phyloP scores from a whole-genome alignment of 192 early-diverging fungal species.

The Entomortierella lignicola region DNA sequence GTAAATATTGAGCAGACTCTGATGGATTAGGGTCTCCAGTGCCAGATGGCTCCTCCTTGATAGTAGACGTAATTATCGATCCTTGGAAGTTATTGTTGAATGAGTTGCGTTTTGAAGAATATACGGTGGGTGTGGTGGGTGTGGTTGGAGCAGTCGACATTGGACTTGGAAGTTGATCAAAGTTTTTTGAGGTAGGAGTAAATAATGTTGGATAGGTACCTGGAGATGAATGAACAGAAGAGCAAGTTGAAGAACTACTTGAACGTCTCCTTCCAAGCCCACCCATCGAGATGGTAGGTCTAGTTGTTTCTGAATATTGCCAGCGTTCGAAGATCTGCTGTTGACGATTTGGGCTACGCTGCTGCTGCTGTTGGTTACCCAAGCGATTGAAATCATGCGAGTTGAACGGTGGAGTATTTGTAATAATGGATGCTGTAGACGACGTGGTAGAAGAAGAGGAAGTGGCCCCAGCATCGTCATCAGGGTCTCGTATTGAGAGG shows the following conservation, averaged over 20 bases:
- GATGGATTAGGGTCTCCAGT: neutral
- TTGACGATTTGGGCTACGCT: neutral
- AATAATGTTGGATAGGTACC: slow-evolving; percentile 32
- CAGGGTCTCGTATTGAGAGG: slow-evolving; percentile 19
- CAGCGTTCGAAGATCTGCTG: slow-evolving; percentile 29
- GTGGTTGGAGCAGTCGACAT: neutral
- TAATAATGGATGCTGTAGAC: no score
- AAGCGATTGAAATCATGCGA: neutral
- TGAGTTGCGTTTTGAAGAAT: slow-evolving; percentile 23
- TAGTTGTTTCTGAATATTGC: slow-evolving; percentile 15
- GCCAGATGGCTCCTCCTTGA: slow-evolving; percentile 14
- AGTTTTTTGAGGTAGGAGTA: neutral
- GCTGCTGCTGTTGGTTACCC: neutral
- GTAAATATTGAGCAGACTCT: neutral
- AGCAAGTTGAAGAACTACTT: slow-evolving; percentile 20
- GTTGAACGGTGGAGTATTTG: neutral
- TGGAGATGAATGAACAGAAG: slow-evolving; percentile 16
- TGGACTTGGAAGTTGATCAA: slow-evolving; percentile 14
- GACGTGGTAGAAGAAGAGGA: slow-evolving; percentile 36
- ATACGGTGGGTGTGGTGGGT: neutral
- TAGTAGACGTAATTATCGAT: slow-evolving; percentile 18
- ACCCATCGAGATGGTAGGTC: slow-evolving; percentile 23
- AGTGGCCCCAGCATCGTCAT: slow-evolving; percentile 22
- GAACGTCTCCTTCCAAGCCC: slow-evolving; percentile 25
- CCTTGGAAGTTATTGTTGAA: slow-evolving; percentile 1